Evolutionary conservation across 2,329 filamentous ascomycete species (phyloP), one percentile per base, ranked within the genome.

Genomic region (Paracoccidioides brasiliensis): DNA sequence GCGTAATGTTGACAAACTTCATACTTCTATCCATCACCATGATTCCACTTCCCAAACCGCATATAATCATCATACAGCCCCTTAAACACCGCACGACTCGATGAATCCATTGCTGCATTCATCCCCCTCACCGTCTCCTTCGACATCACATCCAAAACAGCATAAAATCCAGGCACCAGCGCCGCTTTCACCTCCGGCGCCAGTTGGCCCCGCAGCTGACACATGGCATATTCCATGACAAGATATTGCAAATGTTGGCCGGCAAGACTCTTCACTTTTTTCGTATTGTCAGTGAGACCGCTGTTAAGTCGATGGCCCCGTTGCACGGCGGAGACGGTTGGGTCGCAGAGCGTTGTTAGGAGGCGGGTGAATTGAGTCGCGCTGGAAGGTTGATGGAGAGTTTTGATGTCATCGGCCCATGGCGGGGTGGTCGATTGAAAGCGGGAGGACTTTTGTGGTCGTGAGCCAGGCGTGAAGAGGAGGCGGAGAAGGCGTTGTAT

Each of bases 341-440:
- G 82, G 54, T 81, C 80, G 69, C 79, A 82, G 52, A 84, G 75
- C 0, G 79, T 76, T n/a, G 77, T 77, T 28, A 84, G 72, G 7
- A 84, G 68, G 8, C 79, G 76, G 1, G 78, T 74, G 60, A 77
- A 80, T 43, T 75, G 70, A 0, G 71, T 67, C 2, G 76, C 77
- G 56, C 78, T 77, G 15, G 70, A 67, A 14, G 70, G 62, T 8
- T 67, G 65, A 33, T 75, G 69, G 5, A 60, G 60, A 41, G 8
- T 53, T 35, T 49, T 50, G 12, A 50, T 33, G 12, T 32, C 30
- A 28, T 40, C 56, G 22, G 62, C 51, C 64, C 64, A 66, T 8
- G 54, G 56, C 7, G 66, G 62, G n/a, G 61, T 53, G 22, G 61
- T 56, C 8, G 57, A 56, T 14, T 53, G 53, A 14, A 43, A 54